Conservation (phyloP, 768 basidiomycete genomes). For the Suillus clintonianus region DNA sequence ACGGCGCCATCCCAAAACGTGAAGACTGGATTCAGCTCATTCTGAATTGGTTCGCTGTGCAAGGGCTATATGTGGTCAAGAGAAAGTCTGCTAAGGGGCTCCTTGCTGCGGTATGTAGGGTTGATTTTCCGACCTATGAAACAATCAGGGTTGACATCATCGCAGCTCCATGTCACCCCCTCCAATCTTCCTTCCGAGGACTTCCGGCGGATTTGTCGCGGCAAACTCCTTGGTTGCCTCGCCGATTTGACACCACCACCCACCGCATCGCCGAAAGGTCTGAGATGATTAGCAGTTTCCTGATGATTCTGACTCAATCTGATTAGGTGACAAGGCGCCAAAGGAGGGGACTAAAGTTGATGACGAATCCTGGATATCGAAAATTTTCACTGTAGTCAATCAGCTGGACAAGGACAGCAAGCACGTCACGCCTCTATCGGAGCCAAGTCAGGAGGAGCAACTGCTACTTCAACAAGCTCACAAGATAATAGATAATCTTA, state of each 20-base stretch:
- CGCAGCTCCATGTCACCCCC: constrained; percentile 62
- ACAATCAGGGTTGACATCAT: not conserved
- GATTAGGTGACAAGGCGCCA: constrained; percentile 45
- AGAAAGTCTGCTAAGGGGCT: constrained; percentile 72
- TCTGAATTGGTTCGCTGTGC: constrained; percentile 78
- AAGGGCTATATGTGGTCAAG: constrained; percentile 78
- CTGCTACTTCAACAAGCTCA: constrained; percentile 47
- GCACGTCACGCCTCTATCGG: constrained; percentile 55
- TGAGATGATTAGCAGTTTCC: constrained; percentile 16
- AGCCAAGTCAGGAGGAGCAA: constrained; percentile 57
- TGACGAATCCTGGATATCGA: constrained; percentile 79
- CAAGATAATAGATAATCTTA: constrained; percentile 43
- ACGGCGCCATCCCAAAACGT: constrained; percentile 74
- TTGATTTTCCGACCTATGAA: not conserved
- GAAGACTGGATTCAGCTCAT: constrained; percentile 77
- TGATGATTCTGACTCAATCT: not conserved
- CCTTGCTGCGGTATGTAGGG: constrained; percentile 54
- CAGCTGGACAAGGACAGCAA: constrained; percentile 66
- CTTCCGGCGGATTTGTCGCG: constrained; percentile 65
- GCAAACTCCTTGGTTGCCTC: constrained; percentile 70
- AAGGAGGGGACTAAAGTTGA: constrained; percentile 67
- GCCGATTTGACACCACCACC: constrained; percentile 70
- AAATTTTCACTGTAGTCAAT: constrained; percentile 57
- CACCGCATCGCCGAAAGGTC: constrained; percentile 54
- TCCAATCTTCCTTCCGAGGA: constrained; percentile 74